Conservation (phyloP, 78 protist genomes). For the Guillardia theta region DNA sequence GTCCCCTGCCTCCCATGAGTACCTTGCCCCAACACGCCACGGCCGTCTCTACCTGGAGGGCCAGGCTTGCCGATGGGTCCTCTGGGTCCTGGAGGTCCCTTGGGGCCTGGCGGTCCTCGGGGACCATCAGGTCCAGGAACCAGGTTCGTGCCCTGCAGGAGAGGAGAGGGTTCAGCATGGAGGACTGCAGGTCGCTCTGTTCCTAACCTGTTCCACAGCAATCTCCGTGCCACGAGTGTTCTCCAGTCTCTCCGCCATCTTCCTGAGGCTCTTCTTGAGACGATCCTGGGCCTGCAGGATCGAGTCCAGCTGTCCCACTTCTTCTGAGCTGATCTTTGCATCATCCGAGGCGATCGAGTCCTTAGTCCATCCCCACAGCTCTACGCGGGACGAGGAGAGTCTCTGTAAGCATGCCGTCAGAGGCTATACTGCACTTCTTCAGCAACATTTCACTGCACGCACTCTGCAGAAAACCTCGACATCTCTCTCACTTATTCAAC, state of each 20-base stretch:
- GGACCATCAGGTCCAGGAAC: background rate
- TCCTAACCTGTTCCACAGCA: background rate
- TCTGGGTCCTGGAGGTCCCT: background rate
- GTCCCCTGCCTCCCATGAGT: background rate
- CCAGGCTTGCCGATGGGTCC: background rate
- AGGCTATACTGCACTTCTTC: too few species aligned
- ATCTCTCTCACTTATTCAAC: too few species aligned
- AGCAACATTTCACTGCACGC: too few species aligned
- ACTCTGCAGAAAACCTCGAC: too few species aligned
- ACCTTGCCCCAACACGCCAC: background rate
- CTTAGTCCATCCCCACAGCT: background rate
- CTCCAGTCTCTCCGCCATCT: background rate
- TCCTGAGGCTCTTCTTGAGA: background rate
- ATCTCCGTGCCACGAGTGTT: background rate
- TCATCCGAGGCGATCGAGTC: background rate
- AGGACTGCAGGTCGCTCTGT: background rate
- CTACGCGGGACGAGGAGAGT: too few species aligned
- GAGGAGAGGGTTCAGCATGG: background rate
- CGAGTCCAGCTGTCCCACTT: background rate
- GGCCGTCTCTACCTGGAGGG: background rate
- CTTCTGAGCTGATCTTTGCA: background rate
- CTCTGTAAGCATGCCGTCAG: too few species aligned
- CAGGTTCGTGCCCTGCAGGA: too few species aligned
- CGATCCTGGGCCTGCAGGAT: background rate
- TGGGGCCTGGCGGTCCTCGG: background rate